A percentile compares a stretch with the other conserved stretches of the same genome.
Conservation (phyloP, 352 stramenopile genomes). For the Phytophthora cactorum region DNA sequence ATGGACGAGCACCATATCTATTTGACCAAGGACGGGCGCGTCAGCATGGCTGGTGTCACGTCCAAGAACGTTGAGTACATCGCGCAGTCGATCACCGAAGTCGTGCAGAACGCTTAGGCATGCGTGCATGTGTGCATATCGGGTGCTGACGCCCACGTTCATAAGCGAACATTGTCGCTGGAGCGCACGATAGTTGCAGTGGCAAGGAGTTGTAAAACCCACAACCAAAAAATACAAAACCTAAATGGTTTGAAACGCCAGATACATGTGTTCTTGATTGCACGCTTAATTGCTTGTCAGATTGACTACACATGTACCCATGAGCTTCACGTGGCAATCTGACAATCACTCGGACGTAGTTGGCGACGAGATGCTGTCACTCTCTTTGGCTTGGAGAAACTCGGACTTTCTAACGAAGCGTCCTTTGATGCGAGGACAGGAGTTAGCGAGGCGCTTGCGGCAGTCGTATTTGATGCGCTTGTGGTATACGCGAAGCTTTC, state of each 20-base stretch:
- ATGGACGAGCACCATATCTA: slow-evolving; percentile 98
- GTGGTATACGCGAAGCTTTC: slow-evolving; percentile 71
- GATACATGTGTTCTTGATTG: neutral
- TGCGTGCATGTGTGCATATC: slow-evolving; percentile 4
- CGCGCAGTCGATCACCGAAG: slow-evolving; percentile 94
- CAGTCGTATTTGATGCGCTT: slow-evolving; percentile 81
- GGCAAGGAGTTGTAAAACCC: slow-evolving; percentile 31
- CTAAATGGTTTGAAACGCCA: slow-evolving; percentile 16
- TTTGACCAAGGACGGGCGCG: slow-evolving; percentile 97
- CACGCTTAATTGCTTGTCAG: slow-evolving; percentile 13
- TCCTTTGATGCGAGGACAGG: slow-evolving; percentile 73
- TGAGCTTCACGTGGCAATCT: neutral
- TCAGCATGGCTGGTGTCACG: slow-evolving; percentile 98
- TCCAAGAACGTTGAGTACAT: slow-evolving; percentile 98
- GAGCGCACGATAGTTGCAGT: slow-evolving; percentile 15
- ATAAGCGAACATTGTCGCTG: slow-evolving; percentile 5
- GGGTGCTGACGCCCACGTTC: neutral
- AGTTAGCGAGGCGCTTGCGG: slow-evolving; percentile 71
- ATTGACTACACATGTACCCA: slow-evolving; percentile 1
- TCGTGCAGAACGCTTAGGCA: slow-evolving; percentile 85
- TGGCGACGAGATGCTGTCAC: neutral
- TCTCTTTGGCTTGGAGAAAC: slow-evolving; percentile 20
- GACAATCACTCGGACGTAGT: slow-evolving; percentile 13
- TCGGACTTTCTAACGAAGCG: slow-evolving; percentile 61
- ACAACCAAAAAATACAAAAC: slow-evolving; percentile 22